Conservation (phyloP, 2,329 filamentous ascomycete species). For the Furcasterigmium sp. region DNA sequence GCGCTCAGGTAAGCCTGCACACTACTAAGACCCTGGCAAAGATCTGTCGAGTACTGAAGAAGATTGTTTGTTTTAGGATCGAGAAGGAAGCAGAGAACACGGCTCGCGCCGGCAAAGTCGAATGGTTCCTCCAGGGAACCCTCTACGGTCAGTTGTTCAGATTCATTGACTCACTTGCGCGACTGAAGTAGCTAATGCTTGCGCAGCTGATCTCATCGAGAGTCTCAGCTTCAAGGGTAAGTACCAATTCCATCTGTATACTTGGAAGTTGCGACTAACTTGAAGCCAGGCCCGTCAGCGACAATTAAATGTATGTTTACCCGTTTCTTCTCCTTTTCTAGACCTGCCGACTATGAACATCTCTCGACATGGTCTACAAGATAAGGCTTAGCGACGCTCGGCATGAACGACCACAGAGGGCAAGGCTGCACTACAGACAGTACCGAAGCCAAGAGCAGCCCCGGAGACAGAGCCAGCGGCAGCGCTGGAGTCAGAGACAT, state of each 20-base stretch:
- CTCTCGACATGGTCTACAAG: too few relatives aligned
- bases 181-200: background rate
- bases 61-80: constrained; percentile 36
- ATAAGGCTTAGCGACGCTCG: too few relatives aligned
- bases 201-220: constrained; percentile 34
- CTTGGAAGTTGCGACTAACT: too few relatives aligned
- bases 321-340: background rate
- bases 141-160: constrained; percentile 38
- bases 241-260: background rate
- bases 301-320: constrained; percentile 37
- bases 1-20: constrained; percentile 15
- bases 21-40: background rate
- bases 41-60: background rate
- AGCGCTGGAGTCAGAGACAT: too few relatives aligned
- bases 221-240: constrained; percentile 34
- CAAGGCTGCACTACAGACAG: too few relatives aligned
- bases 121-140: constrained; percentile 85
- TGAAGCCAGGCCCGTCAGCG: constrained; percentile 31
- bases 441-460: too few relatives aligned
- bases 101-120: constrained; percentile 65
- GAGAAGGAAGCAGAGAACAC: constrained; percentile 66
- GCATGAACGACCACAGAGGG: too few relatives aligned
- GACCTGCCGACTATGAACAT: background rate
- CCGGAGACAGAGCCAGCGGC: too few relatives aligned
- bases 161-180: background rate